Conservation (phyloP, 2,329 filamentous ascomycete genomes). For the Neoascochyta sp. region DNA sequence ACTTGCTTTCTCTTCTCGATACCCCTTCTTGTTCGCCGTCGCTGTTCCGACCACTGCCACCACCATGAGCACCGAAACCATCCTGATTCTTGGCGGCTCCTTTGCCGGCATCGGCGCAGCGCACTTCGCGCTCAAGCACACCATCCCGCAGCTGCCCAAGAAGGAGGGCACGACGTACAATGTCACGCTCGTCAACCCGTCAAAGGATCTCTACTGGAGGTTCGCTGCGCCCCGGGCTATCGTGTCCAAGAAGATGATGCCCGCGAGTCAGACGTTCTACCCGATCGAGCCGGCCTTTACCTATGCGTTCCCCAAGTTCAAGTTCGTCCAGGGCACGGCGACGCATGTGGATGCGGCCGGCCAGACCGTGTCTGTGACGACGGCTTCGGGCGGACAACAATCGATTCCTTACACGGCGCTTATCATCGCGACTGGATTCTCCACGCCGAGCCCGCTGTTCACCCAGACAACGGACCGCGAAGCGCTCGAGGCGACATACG, state of each 20-base stretch:
- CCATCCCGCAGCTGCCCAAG: constrained; percentile 34
- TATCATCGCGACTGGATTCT: constrained; percentile 55
- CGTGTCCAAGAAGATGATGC: constrained; percentile 50
- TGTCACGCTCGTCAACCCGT: constrained; percentile 55
- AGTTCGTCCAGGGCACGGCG: constrained; percentile 52
- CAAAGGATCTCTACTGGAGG: constrained; percentile 53
- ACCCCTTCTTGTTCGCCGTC: constrained; percentile 5
- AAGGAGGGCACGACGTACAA: constrained; percentile 45
- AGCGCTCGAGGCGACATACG: constrained; percentile 29
- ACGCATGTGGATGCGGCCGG: constrained; percentile 46
- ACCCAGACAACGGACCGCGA: constrained; percentile 39
- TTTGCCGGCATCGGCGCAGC: constrained; percentile 36
- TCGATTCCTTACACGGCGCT: constrained; percentile 51
- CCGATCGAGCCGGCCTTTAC: constrained; percentile 52
- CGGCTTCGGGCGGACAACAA: constrained; percentile 30
- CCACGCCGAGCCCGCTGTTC: constrained; percentile 46
- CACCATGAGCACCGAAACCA: constrained; percentile 35
- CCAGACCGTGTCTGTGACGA: constrained; percentile 44
- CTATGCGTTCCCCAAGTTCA: constrained; percentile 48
- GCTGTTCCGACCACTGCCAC: neutral
- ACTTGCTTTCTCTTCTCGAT: constrained; percentile 5
- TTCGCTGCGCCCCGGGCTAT: constrained; percentile 53
- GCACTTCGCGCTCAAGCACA: constrained; percentile 37
- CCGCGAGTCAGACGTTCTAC: constrained; percentile 48
- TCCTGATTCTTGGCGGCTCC: constrained; percentile 37